phyloP scores from a whole-genome alignment of 2,329 filamentous ascomycete genomes.

The Alternaria sp. region DNA sequence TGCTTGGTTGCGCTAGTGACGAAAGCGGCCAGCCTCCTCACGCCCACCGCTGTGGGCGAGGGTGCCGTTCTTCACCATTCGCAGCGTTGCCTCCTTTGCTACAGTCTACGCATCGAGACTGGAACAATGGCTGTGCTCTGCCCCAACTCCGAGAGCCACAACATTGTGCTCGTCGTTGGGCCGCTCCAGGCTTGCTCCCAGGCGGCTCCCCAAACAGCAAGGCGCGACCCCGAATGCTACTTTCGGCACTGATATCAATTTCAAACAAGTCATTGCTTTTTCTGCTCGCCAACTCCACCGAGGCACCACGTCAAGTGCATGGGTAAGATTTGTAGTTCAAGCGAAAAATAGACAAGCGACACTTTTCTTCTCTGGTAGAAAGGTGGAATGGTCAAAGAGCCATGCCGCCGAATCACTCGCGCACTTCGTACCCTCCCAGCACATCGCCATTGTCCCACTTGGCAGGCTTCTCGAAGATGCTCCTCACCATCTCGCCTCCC shows the following conservation, averaged over 20 bases:
- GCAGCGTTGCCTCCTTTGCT: background rate
- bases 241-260: slow-evolving; percentile 5
- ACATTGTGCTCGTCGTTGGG: slow-evolving; percentile 1
- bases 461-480: slow-evolving; percentile 67
- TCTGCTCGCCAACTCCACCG: background rate
- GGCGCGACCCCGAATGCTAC: slow-evolving; percentile 11
- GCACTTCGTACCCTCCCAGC: slow-evolving; percentile 36
- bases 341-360: background rate
- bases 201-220: background rate
- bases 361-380: background rate
- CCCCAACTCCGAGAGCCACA: background rate
- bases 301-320: background rate
- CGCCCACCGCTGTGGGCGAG: slow-evolving; percentile 10
- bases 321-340: background rate
- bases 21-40: slow-evolving; percentile 15
- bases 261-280: slow-evolving; percentile 5
- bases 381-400: slow-evolving; percentile 1
- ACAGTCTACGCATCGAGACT: background rate
- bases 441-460: slow-evolving; percentile 40
- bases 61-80: background rate
- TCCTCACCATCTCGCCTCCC: slow-evolving; percentile 79
- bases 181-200: background rate
- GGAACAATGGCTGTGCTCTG: background rate
- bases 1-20: slow-evolving; percentile 19
- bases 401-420: slow-evolving; percentile 14